These are phyloP conservation scores for Trichophyton schoenleinii DNA, from an alignment of 2,329 filamentous ascomycete species.

Conservation along the genomic window DNA sequence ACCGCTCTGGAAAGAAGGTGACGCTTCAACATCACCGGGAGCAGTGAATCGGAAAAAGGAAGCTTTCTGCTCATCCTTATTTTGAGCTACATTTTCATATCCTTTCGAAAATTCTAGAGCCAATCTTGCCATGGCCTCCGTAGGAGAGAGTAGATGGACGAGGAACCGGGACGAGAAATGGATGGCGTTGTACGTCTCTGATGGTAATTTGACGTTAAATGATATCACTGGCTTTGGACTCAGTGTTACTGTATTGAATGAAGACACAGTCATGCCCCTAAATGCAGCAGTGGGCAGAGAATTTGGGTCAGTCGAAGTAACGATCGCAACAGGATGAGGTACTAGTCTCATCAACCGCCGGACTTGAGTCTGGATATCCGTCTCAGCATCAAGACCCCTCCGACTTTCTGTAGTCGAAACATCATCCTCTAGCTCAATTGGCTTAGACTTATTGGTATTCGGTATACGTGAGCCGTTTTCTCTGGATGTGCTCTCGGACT, in stretches of 20 bases:
- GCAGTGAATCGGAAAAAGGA: constrained; percentile 12
- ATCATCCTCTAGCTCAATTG: constrained; percentile 10
- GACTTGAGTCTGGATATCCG: constrained; percentile 19
- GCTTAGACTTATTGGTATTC: not conserved
- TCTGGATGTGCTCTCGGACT: not conserved
- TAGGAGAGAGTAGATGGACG: constrained; percentile 39
- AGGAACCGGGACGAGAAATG: constrained; percentile 34
- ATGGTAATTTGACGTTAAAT: constrained; percentile 49
- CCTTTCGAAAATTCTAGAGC: constrained; percentile 31
- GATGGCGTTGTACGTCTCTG: constrained; percentile 44
- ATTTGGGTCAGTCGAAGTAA: constrained; percentile 36
- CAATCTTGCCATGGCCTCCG: constrained; percentile 22
- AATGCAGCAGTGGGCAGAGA: constrained; percentile 20
- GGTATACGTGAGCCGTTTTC: not conserved
- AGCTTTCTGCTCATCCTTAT: not conserved
- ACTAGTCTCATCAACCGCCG: constrained; percentile 42
- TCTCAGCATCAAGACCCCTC: constrained; percentile 2
- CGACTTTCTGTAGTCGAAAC: constrained; percentile 9
- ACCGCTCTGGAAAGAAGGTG: constrained; percentile 7
- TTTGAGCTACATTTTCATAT: constrained; percentile 25
- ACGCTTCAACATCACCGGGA: not conserved
- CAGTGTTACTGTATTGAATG: constrained; percentile 47
- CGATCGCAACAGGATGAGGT: constrained; percentile 45
- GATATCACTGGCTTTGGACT: constrained; percentile 44
- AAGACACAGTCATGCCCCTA: constrained; percentile 48